Percentiles rank a stretch among this genome's conserved stretches.
Evolutionary conservation across 164 flowering plant species (phyloP).

Genomic region (Umbilicus rupestris): DNA sequence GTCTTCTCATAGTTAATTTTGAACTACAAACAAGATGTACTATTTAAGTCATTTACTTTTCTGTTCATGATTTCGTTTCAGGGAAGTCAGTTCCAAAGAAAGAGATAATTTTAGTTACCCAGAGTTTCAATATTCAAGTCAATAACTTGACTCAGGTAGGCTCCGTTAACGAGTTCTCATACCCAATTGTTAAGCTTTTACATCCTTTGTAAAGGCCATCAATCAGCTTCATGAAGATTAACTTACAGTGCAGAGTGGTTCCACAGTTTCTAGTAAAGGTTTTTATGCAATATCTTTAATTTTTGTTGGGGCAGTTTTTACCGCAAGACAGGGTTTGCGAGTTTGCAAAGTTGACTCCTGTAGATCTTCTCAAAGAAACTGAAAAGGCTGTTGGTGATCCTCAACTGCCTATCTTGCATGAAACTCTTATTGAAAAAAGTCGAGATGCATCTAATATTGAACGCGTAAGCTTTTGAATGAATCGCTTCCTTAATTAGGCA

Average conservation of each 20-base stretch:
- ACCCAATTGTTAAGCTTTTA: background rate
- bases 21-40: background rate
- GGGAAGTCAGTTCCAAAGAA: slow-evolving; percentile 65
- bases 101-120: slow-evolving; percentile 50
- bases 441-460: slow-evolving; percentile 50
- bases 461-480: slow-evolving; percentile 34
- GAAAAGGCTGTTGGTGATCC: slow-evolving; percentile 98
- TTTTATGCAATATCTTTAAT: background rate
- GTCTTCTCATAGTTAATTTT: background rate
- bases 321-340: slow-evolving; percentile 99
- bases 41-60: background rate
- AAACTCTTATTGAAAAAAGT: slow-evolving; percentile 65
- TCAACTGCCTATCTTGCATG: slow-evolving; percentile 70
- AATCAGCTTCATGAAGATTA: background rate
- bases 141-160: slow-evolving; percentile 92
- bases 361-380: slow-evolving; percentile 88
- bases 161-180: background rate
- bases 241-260: background rate
- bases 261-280: background rate
- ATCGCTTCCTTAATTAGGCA: background rate
- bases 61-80: slow-evolving; percentile 15
- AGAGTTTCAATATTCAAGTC: slow-evolving; percentile 88
- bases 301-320: slow-evolving; percentile 41
- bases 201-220: too few relatives aligned
- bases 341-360: slow-evolving; percentile 92